phyloP scores from a whole-genome alignment of 495 filamentous ascomycete genomes.

The Aspergillus ellipticus region DNA sequence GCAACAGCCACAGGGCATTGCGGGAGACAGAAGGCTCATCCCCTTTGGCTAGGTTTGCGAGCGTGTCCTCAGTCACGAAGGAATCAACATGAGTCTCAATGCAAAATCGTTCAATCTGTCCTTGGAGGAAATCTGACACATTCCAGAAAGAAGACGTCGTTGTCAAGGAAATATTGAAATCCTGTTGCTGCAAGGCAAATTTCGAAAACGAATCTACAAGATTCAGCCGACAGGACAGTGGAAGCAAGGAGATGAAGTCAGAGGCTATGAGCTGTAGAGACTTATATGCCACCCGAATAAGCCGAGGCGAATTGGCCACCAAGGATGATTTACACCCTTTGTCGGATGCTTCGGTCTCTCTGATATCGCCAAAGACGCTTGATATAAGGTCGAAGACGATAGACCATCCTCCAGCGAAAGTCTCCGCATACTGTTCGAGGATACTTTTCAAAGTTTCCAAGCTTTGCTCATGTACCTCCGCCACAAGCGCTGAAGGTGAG shows the following conservation, averaged over 20 bases:
- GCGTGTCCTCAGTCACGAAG: constrained; percentile 37
- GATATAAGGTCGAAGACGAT: constrained; percentile 80
- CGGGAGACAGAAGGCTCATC: constrained; percentile 38
- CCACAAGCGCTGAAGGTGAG: constrained; percentile 49
- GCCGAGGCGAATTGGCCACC: constrained; percentile 59
- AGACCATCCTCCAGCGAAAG: constrained; percentile 76
- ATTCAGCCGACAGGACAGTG: constrained; percentile 71
- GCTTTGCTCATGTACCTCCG: constrained; percentile 78
- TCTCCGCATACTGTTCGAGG: constrained; percentile 85
- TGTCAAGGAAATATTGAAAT: constrained; percentile 93
- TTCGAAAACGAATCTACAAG: constrained; percentile 84
- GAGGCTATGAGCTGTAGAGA: constrained; percentile 91
- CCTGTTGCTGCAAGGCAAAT: constrained; percentile 82
- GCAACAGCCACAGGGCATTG: constrained; percentile 74
- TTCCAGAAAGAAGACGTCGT: constrained; percentile 95
- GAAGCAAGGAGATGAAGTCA: constrained; percentile 80
- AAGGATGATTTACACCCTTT: constrained; percentile 25
- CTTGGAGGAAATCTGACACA: constrained; percentile 77
- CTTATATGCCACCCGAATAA: constrained; percentile 80
- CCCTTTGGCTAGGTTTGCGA: constrained; percentile 32
- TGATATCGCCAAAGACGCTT: constrained; percentile 63
- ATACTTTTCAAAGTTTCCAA: constrained; percentile 78
- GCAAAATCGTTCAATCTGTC: constrained; percentile 40
- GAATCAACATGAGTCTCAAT: constrained; percentile 41
- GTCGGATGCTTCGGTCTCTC: constrained; percentile 12